These are phyloP conservation scores for Schizochytrium sp. DNA, from an alignment of 108 stramenopile genomes.

Conservation along the genomic window DNA sequence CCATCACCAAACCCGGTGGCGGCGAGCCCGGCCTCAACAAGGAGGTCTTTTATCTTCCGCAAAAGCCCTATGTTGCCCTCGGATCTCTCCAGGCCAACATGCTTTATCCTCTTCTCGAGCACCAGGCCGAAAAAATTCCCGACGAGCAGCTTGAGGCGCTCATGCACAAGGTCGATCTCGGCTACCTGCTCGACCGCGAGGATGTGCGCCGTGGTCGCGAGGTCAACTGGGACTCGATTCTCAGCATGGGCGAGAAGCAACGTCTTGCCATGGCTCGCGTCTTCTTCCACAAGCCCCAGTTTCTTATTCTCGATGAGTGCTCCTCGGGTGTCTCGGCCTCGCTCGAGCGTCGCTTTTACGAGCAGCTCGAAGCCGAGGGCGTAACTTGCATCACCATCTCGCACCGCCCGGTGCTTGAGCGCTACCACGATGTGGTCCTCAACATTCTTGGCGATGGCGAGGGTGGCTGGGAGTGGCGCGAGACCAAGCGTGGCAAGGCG, in stretches of 20 bases:
- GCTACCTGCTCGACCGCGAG: constrained; percentile 29
- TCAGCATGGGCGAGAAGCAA: constrained; percentile 39
- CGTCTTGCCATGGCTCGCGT: constrained; percentile 34
- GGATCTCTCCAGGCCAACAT: constrained; percentile 34
- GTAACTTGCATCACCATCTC: constrained; percentile 42
- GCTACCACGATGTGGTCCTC: constrained; percentile 30
- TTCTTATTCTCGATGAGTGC: constrained; percentile 33
- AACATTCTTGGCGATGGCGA: neutral
- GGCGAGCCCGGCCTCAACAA: neutral
- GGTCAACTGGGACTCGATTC: constrained; percentile 28
- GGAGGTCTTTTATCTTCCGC: constrained; percentile 29
- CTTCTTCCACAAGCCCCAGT: constrained; percentile 32
- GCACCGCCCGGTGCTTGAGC: constrained; percentile 34
- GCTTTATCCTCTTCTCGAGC: constrained; percentile 26
- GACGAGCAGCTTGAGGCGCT: constrained; percentile 22
- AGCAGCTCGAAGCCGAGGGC: constrained; percentile 9
- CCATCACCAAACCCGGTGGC: constrained; percentile 19
- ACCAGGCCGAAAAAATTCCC: constrained; percentile 16
- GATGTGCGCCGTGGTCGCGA: constrained; percentile 22
- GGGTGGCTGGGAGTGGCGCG: constrained; percentile 14
- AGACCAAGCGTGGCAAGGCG: neutral
- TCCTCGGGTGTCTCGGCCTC: constrained; percentile 8
- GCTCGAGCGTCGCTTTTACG: constrained; percentile 34
- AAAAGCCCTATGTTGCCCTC: constrained; percentile 29
- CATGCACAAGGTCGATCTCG: constrained; percentile 31